Conservation (phyloP, 2,329 filamentous ascomycete genomes). For the Apiospora marii region DNA sequence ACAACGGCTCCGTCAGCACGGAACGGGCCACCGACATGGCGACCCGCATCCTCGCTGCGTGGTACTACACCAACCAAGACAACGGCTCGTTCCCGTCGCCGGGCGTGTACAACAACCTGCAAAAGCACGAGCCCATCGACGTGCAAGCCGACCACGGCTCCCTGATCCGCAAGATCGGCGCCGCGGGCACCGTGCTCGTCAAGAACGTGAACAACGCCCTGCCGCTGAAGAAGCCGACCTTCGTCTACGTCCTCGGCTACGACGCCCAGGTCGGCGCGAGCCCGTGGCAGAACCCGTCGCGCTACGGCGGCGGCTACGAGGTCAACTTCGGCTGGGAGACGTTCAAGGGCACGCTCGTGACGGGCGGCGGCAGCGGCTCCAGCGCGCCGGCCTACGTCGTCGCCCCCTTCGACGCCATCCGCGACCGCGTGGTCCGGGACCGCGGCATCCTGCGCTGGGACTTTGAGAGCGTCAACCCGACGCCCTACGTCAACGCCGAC, state of each 20-base stretch:
- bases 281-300: slow-evolving; percentile 28
- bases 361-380: slow-evolving; percentile 87
- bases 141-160: slow-evolving; percentile 76
- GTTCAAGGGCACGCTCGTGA: slow-evolving; percentile 75
- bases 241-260: slow-evolving; percentile 31
- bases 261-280: slow-evolving; percentile 61
- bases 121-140: slow-evolving; percentile 71
- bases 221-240: slow-evolving; percentile 32
- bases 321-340: slow-evolving; percentile 30
- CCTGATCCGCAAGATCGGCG: slow-evolving; percentile 79
- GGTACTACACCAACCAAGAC: slow-evolving; percentile 83
- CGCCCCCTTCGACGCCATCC: slow-evolving; percentile 70
- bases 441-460: slow-evolving; percentile 28
- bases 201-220: slow-evolving; percentile 68
- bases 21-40: slow-evolving; percentile 87
- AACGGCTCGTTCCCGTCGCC: slow-evolving; percentile 61
- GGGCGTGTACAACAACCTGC: slow-evolving; percentile 66
- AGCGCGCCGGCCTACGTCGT: slow-evolving; percentile 84
- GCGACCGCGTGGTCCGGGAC: slow-evolving; percentile 52
- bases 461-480: slow-evolving; percentile 28
- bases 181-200: slow-evolving; percentile 80
- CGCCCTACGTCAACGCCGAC: slow-evolving; percentile 65
- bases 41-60: slow-evolving; percentile 82
- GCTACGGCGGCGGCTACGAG: slow-evolving; percentile 29
- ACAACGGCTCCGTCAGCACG: slow-evolving; percentile 83